Evolutionary conservation across 805 yeast species (phyloP).

Genomic region (Metschnikowia similis): DNA sequence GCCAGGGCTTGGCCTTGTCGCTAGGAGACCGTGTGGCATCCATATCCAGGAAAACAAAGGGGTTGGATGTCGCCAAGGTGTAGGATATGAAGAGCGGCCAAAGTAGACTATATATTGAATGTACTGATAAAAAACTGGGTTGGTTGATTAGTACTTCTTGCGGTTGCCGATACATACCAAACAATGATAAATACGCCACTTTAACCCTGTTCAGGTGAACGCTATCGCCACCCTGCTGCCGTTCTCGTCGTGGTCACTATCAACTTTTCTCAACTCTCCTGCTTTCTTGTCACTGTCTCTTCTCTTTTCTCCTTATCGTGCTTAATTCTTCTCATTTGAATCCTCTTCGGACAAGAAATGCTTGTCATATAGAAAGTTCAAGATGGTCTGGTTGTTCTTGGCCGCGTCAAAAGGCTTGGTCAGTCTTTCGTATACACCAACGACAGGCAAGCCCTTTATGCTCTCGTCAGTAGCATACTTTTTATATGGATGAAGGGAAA

Average conservation of each 20-base stretch:
- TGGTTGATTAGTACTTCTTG: neutral
- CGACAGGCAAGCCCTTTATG: constrained; percentile 9
- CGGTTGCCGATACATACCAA: neutral
- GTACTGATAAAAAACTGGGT: neutral
- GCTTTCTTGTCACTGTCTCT: no score
- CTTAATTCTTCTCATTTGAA: neutral
- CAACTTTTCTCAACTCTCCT: no score
- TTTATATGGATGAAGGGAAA: constrained; percentile 1
- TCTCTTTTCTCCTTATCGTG: no score
- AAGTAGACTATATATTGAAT: neutral
- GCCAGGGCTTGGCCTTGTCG: constrained; percentile 93
- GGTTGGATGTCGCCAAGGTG: constrained; percentile 14
- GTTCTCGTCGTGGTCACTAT: no score
- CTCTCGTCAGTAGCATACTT: constrained; percentile 8
- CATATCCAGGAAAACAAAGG: constrained; percentile 52
- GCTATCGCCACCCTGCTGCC: no score
- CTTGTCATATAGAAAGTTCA: constrained; percentile 6
- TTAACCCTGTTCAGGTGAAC: no score
- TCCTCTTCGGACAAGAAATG: neutral
- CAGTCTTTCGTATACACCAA: constrained; percentile 10
- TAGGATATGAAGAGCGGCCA: neutral
- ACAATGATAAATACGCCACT: no score
- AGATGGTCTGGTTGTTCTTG: constrained; percentile 3
- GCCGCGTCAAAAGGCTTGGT: constrained; percentile 1
- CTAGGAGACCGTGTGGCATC: constrained; percentile 92